Base-by-base conservation (phyloP, 352 stramenopile genomes). In the Phytopythium cucurbitacearum region DNA sequence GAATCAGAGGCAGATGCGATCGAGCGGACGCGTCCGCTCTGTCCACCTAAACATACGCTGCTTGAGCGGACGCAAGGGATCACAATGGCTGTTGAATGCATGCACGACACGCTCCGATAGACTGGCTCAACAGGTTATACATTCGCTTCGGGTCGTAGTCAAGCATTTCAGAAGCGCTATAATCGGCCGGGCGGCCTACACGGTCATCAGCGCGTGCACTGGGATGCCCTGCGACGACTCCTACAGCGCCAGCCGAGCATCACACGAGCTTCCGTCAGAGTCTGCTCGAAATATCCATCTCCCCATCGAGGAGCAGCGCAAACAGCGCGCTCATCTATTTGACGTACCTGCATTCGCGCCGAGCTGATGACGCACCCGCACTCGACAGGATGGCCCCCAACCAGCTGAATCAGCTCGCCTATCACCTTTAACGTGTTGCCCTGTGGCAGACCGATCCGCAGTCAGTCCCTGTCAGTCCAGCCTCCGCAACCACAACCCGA, bases 351-450 rank as follows among this genome's bases (percentile, higher is more conserved):
- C 35, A 68, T 67, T 11, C 58, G 65, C 33, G 85, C 64, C 7
- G 75, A 86, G 56, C 74, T 81, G 61, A 90, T 81, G 54, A 93
- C 71, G 62, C 82, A 93, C 28, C 82, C 80, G 54, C 83, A 93
- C 54, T 93, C 83, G 53, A 93, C 66, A 8, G 91, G 79, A 43
- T 87, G 62, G 12, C 65, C 80, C 37, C 83, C 80, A 15, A 91
- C 67, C 39, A 83, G 67, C 54, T 82, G 54, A 36, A 93, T 84
- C 36, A 93, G 65, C 54, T 93, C 76, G 53, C 82, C 82, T 7
- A 80, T 91, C 16, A 90, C 79, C 47, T 89, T 85, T 16, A 93
- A 56, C 7, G 83, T 93, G 63, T 88, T 91, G 40, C 83, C 80
- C 80, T 89, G 45, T 41, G 41, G n/a, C 13, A 11, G 4, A 40